Conservation (phyloP, 1,284 basidiomycete genomes). For the Cryptococcus sp. region DNA sequence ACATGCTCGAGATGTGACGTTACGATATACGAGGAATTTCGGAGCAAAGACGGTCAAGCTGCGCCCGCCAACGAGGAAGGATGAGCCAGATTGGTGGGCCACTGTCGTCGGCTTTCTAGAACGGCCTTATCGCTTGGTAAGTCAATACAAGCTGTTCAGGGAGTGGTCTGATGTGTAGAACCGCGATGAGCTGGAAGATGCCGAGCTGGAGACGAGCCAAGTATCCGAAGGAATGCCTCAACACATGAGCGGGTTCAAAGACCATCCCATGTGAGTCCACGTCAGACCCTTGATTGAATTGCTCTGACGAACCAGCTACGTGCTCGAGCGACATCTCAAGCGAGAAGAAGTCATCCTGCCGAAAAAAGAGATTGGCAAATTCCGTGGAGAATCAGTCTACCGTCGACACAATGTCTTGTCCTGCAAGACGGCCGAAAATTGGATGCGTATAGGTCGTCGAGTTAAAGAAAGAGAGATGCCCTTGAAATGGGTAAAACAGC, state of each 20-base stretch:
- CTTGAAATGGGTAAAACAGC: constrained; percentile 83
- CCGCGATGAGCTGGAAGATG: constrained; percentile 88
- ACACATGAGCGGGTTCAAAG: constrained; percentile 86
- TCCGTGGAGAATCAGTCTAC: constrained; percentile 91
- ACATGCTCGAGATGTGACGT: constrained; percentile 53
- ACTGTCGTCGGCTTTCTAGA: constrained; percentile 58
- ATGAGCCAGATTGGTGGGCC: constrained; percentile 80
- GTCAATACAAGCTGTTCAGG: no score
- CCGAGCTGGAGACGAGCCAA: constrained; percentile 75
- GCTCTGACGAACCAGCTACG: constrained; percentile 60
- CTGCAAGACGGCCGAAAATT: constrained; percentile 87
- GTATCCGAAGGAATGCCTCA: constrained; percentile 90
- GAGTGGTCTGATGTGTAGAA: constrained; percentile 55
- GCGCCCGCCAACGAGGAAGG: constrained; percentile 62
- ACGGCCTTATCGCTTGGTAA: constrained; percentile 71
- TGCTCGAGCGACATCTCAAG: constrained; percentile 80
- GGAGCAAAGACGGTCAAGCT: constrained; percentile 74
- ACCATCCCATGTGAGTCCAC: constrained; percentile 80
- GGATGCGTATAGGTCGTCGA: constrained; percentile 80
- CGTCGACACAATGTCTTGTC: constrained; percentile 72
- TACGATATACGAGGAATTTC: constrained; percentile 67
- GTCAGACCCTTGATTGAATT: no score
- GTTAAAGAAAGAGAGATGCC: constrained; percentile 73
- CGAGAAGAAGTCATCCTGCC: constrained; percentile 83
- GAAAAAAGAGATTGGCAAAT: constrained; percentile 79